Evolutionary conservation across 306 rosid species (phyloP).

Genomic region (Lupinus albus): DNA sequence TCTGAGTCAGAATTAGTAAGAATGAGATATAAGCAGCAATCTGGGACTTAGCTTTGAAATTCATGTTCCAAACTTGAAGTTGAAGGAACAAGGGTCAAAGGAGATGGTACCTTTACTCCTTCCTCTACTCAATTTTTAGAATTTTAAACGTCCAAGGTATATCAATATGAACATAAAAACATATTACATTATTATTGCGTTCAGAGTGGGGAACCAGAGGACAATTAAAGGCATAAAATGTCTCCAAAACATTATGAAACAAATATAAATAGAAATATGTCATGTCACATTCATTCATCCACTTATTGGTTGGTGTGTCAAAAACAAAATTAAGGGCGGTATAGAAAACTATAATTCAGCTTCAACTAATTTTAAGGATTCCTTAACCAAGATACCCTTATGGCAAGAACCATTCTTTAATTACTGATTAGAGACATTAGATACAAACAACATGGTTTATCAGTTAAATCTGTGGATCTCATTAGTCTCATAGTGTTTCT

Average conservation of each 20-base stretch:
- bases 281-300: background rate
- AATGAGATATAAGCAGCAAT: slow-evolving; percentile 9
- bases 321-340: background rate
- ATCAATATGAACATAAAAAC: background rate
- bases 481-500: background rate
- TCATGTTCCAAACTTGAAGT: slow-evolving; percentile 2
- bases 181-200: background rate
- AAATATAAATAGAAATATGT: background rate
- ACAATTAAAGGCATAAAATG: background rate
- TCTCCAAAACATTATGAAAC: background rate
- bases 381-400: too few relatives aligned
- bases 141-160: background rate
- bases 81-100: background rate
- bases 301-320: background rate
- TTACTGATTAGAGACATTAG: background rate
- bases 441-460: too few relatives aligned
- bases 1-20: background rate
- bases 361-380: background rate
- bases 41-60: slow-evolving; percentile 14
- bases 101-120: background rate
- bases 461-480: too few relatives aligned
- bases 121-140: background rate
- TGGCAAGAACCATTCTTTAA: background rate
- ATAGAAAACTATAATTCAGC: background rate
- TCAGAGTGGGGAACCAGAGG: background rate